These are phyloP conservation scores for Entamoeba nuttalli DNA, from an alignment of 208 protist genomes.

Conservation along the genomic window DNA sequence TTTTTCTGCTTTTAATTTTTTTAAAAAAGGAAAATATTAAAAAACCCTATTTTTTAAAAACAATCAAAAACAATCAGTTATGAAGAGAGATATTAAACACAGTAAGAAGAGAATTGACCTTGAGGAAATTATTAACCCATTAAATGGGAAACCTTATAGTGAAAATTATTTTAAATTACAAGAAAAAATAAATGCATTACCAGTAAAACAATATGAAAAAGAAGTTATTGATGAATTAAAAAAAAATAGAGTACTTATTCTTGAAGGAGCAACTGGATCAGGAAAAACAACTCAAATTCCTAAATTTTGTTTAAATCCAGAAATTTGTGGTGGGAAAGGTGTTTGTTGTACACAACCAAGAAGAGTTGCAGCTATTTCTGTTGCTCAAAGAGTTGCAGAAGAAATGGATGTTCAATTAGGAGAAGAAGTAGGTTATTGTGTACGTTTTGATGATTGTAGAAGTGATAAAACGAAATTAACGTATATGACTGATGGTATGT, in stretches of 20 bases:
- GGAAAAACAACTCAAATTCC: constrained; percentile 9
- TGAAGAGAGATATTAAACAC: not conserved
- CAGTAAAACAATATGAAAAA: not conserved
- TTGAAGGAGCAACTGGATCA: not conserved
- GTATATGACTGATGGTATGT: constrained; percentile 94
- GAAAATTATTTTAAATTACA: not conserved
- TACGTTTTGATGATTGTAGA: constrained; percentile 92
- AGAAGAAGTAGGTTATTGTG: constrained; percentile 73
- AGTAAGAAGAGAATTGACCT: not conserved
- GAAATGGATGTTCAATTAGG: constrained; percentile 15
- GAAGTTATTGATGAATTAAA: not conserved
- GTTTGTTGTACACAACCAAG: constrained; percentile 27
- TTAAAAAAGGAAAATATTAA: too few relatives aligned
- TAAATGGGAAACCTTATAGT: not conserved
- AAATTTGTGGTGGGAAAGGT: not conserved
- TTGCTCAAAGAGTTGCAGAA: constrained; percentile 16
- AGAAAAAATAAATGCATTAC: not conserved
- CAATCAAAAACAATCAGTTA: not conserved
- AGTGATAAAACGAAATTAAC: constrained; percentile 75
- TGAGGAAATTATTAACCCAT: not conserved
- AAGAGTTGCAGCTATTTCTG: constrained; percentile 24
- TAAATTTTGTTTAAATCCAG: not conserved
- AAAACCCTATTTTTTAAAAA: too few relatives aligned
- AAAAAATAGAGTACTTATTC: not conserved
- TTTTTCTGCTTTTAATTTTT: too few relatives aligned